These are phyloP conservation scores for Aspergillus bombycis DNA, from an alignment of 2,329 filamentous ascomycete genomes.

Conservation along the genomic window DNA sequence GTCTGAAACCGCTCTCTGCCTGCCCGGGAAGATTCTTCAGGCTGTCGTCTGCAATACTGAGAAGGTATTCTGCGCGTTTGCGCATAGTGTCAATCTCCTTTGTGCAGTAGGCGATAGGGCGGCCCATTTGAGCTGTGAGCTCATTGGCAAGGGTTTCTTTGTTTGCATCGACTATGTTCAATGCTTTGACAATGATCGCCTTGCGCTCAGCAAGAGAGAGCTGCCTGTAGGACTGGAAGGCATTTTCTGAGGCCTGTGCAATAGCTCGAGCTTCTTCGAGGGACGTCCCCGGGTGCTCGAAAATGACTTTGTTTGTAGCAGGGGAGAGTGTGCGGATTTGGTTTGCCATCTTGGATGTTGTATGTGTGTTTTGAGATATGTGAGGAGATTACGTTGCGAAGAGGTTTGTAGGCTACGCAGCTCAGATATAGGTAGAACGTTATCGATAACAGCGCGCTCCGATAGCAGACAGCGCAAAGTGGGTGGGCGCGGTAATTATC, in stretches of 20 bases:
- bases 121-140: conserved; percentile 87
- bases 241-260: conserved; percentile 31
- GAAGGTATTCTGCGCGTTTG: conserved; percentile 77
- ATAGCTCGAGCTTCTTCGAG: conserved; percentile 27
- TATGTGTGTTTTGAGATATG: background rate
- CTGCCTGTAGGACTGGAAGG: conserved; percentile 61
- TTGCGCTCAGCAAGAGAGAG: conserved; percentile 73
- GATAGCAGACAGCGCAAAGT: background rate
- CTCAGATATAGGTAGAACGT: background rate
- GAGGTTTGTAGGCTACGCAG: background rate
- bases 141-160: conserved; percentile 79
- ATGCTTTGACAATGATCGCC: conserved; percentile 76
- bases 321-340: conserved; percentile 73
- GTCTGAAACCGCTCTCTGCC: conserved; percentile 79
- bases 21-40: conserved; percentile 80
- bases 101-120: conserved; percentile 80
- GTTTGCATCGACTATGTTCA: conserved; percentile 68
- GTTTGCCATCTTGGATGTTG: conserved; percentile 27
- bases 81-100: conserved; percentile 82
- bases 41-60: conserved; percentile 77
- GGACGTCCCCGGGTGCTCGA: conserved; percentile 72
- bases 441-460: conserved; percentile 2
- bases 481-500: background rate
- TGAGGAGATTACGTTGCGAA: background rate
- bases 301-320: conserved; percentile 78